Evolutionary conservation across 2,329 filamentous ascomycete genomes (phyloP).

Genomic region (Trichophyton schoenleinii): DNA sequence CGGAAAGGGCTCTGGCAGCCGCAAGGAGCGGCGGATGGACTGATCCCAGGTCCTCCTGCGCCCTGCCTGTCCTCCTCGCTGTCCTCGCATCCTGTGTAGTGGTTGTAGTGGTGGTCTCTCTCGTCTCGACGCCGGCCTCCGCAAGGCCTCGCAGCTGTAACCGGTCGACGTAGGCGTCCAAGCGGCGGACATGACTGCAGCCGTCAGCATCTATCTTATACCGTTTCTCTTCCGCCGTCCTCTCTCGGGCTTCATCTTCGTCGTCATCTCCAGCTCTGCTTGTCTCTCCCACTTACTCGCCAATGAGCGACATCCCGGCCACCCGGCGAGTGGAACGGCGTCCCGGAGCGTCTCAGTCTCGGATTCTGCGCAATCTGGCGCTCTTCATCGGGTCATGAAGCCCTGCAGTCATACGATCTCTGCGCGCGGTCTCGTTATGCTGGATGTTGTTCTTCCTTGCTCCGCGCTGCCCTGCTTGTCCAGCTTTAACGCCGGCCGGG

Average conservation of each 20-base stretch:
- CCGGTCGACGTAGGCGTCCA: slow-evolving; percentile 47
- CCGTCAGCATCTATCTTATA: neutral
- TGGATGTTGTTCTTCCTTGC: neutral
- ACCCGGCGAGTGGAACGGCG: neutral
- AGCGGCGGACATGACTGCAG: slow-evolving; percentile 41
- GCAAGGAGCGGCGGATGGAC: slow-evolving; percentile 41
- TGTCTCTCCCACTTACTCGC: slow-evolving; percentile 6
- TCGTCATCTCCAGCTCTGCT: neutral
- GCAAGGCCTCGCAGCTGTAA: slow-evolving; percentile 34
- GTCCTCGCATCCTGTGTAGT: too few relatives aligned
- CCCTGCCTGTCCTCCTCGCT: slow-evolving; percentile 9
- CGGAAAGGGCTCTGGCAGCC: slow-evolving; percentile 59
- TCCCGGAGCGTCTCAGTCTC: neutral
- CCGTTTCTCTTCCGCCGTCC: neutral
- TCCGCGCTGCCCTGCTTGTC: too few relatives aligned
- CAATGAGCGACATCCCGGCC: slow-evolving; percentile 9
- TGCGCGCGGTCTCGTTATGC: neutral
- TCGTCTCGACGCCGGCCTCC: neutral
- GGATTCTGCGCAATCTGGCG: neutral
- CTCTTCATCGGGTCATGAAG: neutral
- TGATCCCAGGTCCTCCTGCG: slow-evolving; percentile 18
- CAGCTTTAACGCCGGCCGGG: too few relatives aligned
- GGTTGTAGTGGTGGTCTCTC: neutral
- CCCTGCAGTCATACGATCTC: neutral
- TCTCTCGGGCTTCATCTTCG: neutral